Base-by-base conservation (phyloP, 306 rosid species). In the Glycine latifolia region DNA sequence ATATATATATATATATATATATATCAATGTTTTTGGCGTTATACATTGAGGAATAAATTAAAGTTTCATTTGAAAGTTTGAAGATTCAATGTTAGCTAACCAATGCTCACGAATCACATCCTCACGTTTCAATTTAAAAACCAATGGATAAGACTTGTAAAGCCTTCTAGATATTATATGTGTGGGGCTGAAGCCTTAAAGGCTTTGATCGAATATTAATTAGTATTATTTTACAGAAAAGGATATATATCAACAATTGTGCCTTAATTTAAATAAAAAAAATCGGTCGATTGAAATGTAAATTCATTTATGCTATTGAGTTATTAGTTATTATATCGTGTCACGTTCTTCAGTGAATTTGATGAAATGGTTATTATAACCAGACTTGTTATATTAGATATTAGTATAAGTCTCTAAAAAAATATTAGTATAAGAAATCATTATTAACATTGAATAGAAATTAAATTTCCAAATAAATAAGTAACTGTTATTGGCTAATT, bases 101-200 rank as follows among this genome's bases (percentile, higher is more conserved):
- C 17, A 26, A 44, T 68, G 65, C 37, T 41, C 50, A n/a, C 7
- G 13, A 66, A 65, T 6, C 70, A 12, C 48, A 39, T 12, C 71
- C 71, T 81, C 75, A 75, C 77, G 77, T 67, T 75, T 82, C 85
- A 67, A 68, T 68, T 82, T 68, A 17, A 59, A 76, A 60, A 61
- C 52, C 11, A 59, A 82, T 1, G 67, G 59, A 69, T 69, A 82
- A 77, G 67, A 59, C 39, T 58, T 41, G 14, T 41, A 60, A 59
- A n/a, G 16, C 73, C 55, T 50, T 76, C 58, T 13, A 59, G 73
- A 70, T 69, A 35, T 79, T 54, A 20, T 16, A 39, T 62, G 5
- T 43, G 31, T 60, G 54, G 31, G 78, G 55, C 10, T 48, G 16
- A 79, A 26, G 48, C 20, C 5, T 70, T 67, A 17, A 44, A 13